Base-by-base conservation (phyloP, 2,329 filamentous ascomycete species). In the Alternaria longipes region DNA sequence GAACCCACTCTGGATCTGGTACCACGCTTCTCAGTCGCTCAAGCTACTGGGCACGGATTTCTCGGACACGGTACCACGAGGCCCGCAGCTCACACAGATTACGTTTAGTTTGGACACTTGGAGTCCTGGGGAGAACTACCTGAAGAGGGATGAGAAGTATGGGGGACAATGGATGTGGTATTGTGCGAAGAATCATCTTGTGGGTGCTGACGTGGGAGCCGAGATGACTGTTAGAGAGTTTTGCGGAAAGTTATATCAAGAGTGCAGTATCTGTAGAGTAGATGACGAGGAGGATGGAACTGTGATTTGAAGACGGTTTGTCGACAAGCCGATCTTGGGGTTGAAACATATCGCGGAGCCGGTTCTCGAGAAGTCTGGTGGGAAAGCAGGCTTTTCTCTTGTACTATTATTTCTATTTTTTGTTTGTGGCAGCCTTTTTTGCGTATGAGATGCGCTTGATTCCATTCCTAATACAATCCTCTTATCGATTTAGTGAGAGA, bases 1-100 rank as follows among this genome's bases (percentile, higher is more conserved):
- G 78, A 80, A 79, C 42, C 78, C 78, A 8, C 67, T 79, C 1
- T 79, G 76, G 76, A 73, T 79, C 28, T 80, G 78, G 78, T 79
- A 73, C 58, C 75, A 79, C 28, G 70, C 76, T 1, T 67, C 67
- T 3, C 73, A 76, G 49, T 68, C 69, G 0, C 78, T 80, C 62
- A 77, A 76, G 60, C 54, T 64, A 8, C 73, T 77, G 60, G 76
- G 74, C 30, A 69, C 68, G 0, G 28, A 54, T 7, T 9, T 32
- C 9, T 55, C 55, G 0, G 63, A 67, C 11, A 63, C 60, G 0
- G 46, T 47, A 4, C 56, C 52, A 0, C n/a, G 36, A 1, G 73
- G 72, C 0, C 71, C 72, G 0, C 62, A 60, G 47, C 62, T 79
- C n/a, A 66, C 67, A 11, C 65, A 63, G 45, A 76, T 80, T 49